Evolutionary conservation across 2,329 filamentous ascomycete genomes (phyloP).

Genomic region (Thermomyces lanuginosus): DNA sequence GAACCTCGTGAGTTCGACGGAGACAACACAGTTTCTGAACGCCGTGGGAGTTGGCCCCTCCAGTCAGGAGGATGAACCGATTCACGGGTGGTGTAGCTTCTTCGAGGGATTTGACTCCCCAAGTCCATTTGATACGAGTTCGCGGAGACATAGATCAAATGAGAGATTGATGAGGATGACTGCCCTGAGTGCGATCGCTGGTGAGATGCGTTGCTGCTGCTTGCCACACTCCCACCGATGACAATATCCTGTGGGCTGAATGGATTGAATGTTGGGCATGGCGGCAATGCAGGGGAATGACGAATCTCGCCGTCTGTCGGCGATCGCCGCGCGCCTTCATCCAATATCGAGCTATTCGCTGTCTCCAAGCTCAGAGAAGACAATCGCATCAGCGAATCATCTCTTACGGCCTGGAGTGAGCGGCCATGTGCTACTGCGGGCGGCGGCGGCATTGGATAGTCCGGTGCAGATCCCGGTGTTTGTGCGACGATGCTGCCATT

Average conservation of each 20-base stretch:
- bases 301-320: slow-evolving; percentile 15
- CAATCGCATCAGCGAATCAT: slow-evolving; percentile 19
- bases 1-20: slow-evolving; percentile 6
- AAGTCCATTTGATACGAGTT: slow-evolving; percentile 11
- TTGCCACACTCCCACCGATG: slow-evolving; percentile 14
- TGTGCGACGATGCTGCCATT: slow-evolving; percentile 20
- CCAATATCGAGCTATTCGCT: slow-evolving; percentile 23
- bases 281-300: slow-evolving; percentile 16
- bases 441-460: slow-evolving; percentile 21
- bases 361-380: slow-evolving; percentile 24
- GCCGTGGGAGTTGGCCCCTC: slow-evolving; percentile 12
- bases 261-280: slow-evolving; percentile 20
- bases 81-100: slow-evolving; percentile 20
- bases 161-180: slow-evolving; percentile 11
- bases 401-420: slow-evolving; percentile 18
- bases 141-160: slow-evolving; percentile 12
- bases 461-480: slow-evolving; percentile 18
- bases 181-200: slow-evolving; percentile 9
- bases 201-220: slow-evolving; percentile 13
- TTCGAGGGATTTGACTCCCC: slow-evolving; percentile 14
- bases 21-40: slow-evolving; percentile 17
- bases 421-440: slow-evolving; percentile 16
- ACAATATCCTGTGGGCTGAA: slow-evolving; percentile 24
- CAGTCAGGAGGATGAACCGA: slow-evolving; percentile 13
- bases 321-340: slow-evolving; percentile 15